Conservation (phyloP, 768 basidiomycete genomes). For the Boletus barrowsii region DNA sequence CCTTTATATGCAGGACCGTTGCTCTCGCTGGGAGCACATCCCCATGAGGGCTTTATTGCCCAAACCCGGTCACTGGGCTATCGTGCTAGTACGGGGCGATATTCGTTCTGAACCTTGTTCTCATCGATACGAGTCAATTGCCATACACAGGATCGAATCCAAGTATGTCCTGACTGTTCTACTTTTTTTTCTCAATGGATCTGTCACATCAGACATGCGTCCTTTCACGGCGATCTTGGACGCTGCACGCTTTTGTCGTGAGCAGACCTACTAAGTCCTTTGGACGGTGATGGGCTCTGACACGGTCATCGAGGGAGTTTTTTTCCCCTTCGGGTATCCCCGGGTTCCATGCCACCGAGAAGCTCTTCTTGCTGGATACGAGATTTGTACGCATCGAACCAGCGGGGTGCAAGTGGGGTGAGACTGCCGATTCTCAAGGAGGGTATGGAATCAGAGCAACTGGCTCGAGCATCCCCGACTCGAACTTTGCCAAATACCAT, state of each 20-base stretch:
- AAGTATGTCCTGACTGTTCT: not conserved
- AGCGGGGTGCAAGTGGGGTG: too few species aligned
- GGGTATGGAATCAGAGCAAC: not conserved
- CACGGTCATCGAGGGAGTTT: too few species aligned
- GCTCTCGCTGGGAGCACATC: not conserved
- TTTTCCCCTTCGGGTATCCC: constrained; percentile 13
- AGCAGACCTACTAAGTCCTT: not conserved
- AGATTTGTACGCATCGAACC: not conserved
- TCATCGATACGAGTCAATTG: constrained; percentile 5
- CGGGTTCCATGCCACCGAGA: constrained; percentile 11
- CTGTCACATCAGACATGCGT: not conserved
- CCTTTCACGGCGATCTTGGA: not conserved
- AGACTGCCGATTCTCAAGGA: too few species aligned
- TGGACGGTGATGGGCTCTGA: not conserved
- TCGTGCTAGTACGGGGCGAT: constrained; percentile 7
- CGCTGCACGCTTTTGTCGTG: constrained; percentile 3
- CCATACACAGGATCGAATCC: not conserved
- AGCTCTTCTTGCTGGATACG: constrained; percentile 3
- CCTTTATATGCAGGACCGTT: constrained; percentile 9
- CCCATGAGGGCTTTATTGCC: constrained; percentile 11
- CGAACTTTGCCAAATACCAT: not conserved
- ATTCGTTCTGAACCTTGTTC: constrained; percentile 13
- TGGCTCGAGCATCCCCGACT: constrained; percentile 5
- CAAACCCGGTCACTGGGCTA: constrained; percentile 13
- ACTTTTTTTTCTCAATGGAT: not conserved